Evolutionary conservation across 2,329 filamentous ascomycete species (phyloP).

Genomic region (Pyricularia sp.): DNA sequence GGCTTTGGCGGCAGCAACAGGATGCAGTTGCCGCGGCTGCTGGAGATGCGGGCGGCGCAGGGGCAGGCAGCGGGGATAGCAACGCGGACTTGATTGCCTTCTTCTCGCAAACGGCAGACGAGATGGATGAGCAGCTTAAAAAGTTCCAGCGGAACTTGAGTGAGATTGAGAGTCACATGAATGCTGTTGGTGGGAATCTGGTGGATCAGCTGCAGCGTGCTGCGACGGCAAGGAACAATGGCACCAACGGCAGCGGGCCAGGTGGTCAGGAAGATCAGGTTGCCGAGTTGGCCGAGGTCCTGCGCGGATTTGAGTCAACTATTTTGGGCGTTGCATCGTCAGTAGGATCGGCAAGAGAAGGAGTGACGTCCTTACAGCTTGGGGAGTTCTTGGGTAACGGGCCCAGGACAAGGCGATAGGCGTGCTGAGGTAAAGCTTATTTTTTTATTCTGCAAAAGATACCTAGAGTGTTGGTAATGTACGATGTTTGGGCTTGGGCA

Average conservation of each 20-base stretch:
- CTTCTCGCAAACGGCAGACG: slow-evolving; percentile 49
- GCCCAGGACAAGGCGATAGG: slow-evolving; percentile 4
- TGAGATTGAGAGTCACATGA: slow-evolving; percentile 53
- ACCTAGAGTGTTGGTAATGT: background rate
- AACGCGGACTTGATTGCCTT: slow-evolving; percentile 49
- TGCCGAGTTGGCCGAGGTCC: slow-evolving; percentile 41
- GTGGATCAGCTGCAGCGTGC: slow-evolving; percentile 45
- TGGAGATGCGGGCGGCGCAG: slow-evolving; percentile 24
- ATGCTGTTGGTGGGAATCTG: slow-evolving; percentile 47
- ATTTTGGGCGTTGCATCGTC: slow-evolving; percentile 50
- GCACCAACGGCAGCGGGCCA: slow-evolving; percentile 15
- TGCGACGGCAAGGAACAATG: slow-evolving; percentile 10
- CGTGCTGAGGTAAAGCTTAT: background rate
- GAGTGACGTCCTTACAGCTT: slow-evolving; percentile 43
- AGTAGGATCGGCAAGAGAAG: slow-evolving; percentile 46
- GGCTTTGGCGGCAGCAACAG: slow-evolving; percentile 24
- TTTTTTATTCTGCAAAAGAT: background rate
- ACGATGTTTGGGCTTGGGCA: background rate
- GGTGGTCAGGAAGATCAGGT: slow-evolving; percentile 30
- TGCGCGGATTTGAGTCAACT: slow-evolving; percentile 52
- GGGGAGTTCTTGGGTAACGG: slow-evolving; percentile 29
- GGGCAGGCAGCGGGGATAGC: slow-evolving; percentile 32
- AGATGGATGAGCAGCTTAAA: slow-evolving; percentile 44
- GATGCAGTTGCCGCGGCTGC: slow-evolving; percentile 25
- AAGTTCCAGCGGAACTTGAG: slow-evolving; percentile 44